A percentile compares a stretch with the other conserved stretches of the same genome.
Evolutionary conservation across 2,329 filamentous ascomycete genomes (phyloP).

Genomic region (Curvularia verruculosa): DNA sequence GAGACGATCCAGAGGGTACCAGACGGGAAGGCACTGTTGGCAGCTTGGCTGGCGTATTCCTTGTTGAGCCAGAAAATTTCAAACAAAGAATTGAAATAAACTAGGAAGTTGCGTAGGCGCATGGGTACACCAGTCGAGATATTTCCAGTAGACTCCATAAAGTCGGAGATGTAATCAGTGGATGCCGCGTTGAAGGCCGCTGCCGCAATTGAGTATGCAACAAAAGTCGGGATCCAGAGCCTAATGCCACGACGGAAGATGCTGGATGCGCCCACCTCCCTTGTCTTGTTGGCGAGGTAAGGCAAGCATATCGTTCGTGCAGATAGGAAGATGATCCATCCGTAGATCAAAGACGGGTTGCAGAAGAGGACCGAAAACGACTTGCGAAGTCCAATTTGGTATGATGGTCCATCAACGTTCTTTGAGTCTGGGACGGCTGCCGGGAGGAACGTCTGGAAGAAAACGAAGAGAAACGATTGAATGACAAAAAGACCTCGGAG

Average conservation of each 20-base stretch:
- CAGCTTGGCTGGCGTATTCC: slow-evolving; percentile 49
- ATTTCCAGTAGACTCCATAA: slow-evolving; percentile 49
- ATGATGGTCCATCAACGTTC: slow-evolving; percentile 47
- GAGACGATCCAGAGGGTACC: slow-evolving; percentile 55
- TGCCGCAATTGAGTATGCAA: slow-evolving; percentile 50
- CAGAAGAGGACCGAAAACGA: slow-evolving; percentile 54
- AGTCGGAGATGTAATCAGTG: slow-evolving; percentile 47
- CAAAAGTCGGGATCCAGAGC: slow-evolving; percentile 51
- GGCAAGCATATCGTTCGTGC: slow-evolving; percentile 53
- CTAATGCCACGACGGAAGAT: slow-evolving; percentile 53
- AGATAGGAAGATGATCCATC: slow-evolving; percentile 55
- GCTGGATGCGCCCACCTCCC: slow-evolving; percentile 47
- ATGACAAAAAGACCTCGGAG: slow-evolving; percentile 54
- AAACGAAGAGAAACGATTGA: slow-evolving; percentile 54
- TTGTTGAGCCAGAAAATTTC: slow-evolving; percentile 55
- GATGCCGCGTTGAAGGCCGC: slow-evolving; percentile 42
- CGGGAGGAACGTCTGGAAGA: slow-evolving; percentile 55
- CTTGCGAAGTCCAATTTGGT: slow-evolving; percentile 53
- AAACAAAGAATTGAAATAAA: slow-evolving; percentile 56
- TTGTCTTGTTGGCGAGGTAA: slow-evolving; percentile 49
- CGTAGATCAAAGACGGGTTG: slow-evolving; percentile 55
- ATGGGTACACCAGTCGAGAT: slow-evolving; percentile 44
- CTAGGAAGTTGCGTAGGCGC: slow-evolving; percentile 47
- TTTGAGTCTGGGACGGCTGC: slow-evolving; percentile 47
- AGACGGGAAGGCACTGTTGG: slow-evolving; percentile 52